Percentiles rank a stretch among this genome's conserved stretches.
phyloP scores from a whole-genome alignment of 768 basidiomycete species.

The Auriscalpium orientale region DNA sequence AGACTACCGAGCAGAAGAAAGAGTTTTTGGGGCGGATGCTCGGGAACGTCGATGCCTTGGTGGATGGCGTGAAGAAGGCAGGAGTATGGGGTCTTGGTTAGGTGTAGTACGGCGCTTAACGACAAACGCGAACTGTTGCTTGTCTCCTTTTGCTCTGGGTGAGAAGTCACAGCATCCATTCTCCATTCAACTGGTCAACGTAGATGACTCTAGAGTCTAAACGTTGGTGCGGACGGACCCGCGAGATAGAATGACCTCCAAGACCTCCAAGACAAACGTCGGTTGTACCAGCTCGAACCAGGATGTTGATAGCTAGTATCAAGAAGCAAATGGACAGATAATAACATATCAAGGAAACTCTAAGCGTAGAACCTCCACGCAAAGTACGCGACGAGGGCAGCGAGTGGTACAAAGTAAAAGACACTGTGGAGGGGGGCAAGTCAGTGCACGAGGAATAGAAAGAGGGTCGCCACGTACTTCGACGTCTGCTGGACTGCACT shows the following conservation, averaged over 20 bases:
- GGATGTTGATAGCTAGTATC: not conserved
- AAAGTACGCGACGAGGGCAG: slow-evolving; percentile 36
- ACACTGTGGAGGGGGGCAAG: slow-evolving; percentile 17
- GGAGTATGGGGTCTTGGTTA: slow-evolving; percentile 78
- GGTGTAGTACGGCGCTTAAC: not conserved
- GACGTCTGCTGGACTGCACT: slow-evolving; percentile 15
- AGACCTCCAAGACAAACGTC: too few relatives aligned
- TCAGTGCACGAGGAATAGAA: not conserved
- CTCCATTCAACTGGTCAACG: too few relatives aligned
- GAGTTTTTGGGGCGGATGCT: slow-evolving; percentile 72
- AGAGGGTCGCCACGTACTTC: slow-evolving; percentile 9
- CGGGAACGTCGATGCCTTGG: slow-evolving; percentile 86
- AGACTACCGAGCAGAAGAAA: slow-evolving; percentile 78
- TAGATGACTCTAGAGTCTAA: too few relatives aligned
- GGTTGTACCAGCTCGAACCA: not conserved
- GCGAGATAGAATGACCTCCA: too few relatives aligned
- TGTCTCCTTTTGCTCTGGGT: too few relatives aligned
- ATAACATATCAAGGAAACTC: not conserved
- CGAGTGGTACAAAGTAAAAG: slow-evolving; percentile 36
- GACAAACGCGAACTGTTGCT: too few relatives aligned
- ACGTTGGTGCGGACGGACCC: too few relatives aligned
- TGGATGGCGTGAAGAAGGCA: slow-evolving; percentile 79
- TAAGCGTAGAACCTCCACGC: slow-evolving; percentile 35
- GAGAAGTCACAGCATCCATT: too few relatives aligned
- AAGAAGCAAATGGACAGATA: not conserved